Evolutionary conservation across 2,329 filamentous ascomycete species (phyloP).

Genomic region (Fusarium brevicatenulatum): DNA sequence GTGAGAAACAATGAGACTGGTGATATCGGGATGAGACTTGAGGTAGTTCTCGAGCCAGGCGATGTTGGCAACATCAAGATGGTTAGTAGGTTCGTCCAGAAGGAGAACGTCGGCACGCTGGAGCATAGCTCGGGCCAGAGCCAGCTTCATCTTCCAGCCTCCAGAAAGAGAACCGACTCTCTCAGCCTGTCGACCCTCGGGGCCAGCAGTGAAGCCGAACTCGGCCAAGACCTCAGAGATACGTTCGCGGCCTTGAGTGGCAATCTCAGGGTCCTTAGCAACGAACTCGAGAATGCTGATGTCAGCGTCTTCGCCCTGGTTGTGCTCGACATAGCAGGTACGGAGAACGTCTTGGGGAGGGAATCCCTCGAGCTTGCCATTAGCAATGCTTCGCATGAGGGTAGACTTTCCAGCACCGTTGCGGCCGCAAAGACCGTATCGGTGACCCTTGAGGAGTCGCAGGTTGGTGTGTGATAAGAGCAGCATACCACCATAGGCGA

Average conservation of each 20-base stretch:
- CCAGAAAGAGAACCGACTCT: slow-evolving; percentile 95
- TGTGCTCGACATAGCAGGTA: slow-evolving; percentile 99
- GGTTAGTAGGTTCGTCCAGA: slow-evolving; percentile 98
- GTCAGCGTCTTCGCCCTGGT: slow-evolving; percentile 97
- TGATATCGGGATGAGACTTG: slow-evolving; percentile 95
- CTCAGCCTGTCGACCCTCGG: slow-evolving; percentile 87
- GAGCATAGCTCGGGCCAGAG: slow-evolving; percentile 94
- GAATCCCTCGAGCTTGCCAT: slow-evolving; percentile 96
- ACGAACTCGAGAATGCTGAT: slow-evolving; percentile 96
- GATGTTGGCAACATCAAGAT: slow-evolving; percentile 95
- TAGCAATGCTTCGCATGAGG: slow-evolving; percentile 95
- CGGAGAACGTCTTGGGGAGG: slow-evolving; percentile 90
- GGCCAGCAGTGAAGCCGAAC: slow-evolving; percentile 92
- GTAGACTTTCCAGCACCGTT: slow-evolving; percentile 99
- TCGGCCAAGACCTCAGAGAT: slow-evolving; percentile 87
- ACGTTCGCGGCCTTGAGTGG: slow-evolving; percentile 78
- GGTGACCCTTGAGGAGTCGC: slow-evolving; percentile 92
- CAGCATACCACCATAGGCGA: slow-evolving; percentile 98
- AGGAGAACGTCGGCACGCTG: slow-evolving; percentile 96
- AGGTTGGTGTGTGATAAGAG: slow-evolving; percentile 96
- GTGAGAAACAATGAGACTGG: slow-evolving; percentile 97
- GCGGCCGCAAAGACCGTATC: slow-evolving; percentile 95
- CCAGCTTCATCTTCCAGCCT: slow-evolving; percentile 99
- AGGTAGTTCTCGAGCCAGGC: slow-evolving; percentile 96
- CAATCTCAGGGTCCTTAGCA: slow-evolving; percentile 86